Evolutionary conservation across 352 stramenopile genomes (phyloP), one percentile per base, ranked within the genome.

Genomic region (Phytophthora constricta): DNA sequence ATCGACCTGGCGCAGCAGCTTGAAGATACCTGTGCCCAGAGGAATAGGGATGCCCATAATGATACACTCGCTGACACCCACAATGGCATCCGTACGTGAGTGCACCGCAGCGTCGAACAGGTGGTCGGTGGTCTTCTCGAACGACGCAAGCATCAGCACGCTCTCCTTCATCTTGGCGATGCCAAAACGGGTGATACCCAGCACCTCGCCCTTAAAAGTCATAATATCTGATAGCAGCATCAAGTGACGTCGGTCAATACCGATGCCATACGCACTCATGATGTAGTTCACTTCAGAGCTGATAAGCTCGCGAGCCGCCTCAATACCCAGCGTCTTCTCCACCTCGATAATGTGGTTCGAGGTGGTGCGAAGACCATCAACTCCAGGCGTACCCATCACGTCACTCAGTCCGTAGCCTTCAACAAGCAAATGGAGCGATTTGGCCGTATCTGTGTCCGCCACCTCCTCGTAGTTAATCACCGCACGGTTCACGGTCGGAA

Each of bases 111-210:
- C 98, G 72, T 99, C 98, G 68, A 99, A 99, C 19, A 99, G 84
- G 76, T 99, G 97, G 75, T 99, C 98, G 0, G 97, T 99, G 9
- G 98, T 99, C 83, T 99, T 99, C 86, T 99, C 98, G 67, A 99
- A 99, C 51, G 95, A 99, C 22, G 97, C 98, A 25, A 99, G 86
- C 96, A 99, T 99, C 37, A 99, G 83, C 48, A 99, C 98, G 61
- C 92, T 99, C 76, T 99, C 98, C 75, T 98, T 98, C 98, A 99
- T 99, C 82, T 99, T 99, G 37, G 97, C 97, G 57, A 99, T 99
- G 74, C 98, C 98, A 78, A 99, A 99, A 20, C 98, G 97, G 74
- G 84, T 96, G 67, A 95, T 97, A 59, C 82, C 90, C 34, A 96
- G 56, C 46, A 93, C 88, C 48, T 97, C 89, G 39, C 90, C 89